Evolutionary conservation across 441 rosid genomes (phyloP).

Genomic region (Bruguiera hainesii): DNA sequence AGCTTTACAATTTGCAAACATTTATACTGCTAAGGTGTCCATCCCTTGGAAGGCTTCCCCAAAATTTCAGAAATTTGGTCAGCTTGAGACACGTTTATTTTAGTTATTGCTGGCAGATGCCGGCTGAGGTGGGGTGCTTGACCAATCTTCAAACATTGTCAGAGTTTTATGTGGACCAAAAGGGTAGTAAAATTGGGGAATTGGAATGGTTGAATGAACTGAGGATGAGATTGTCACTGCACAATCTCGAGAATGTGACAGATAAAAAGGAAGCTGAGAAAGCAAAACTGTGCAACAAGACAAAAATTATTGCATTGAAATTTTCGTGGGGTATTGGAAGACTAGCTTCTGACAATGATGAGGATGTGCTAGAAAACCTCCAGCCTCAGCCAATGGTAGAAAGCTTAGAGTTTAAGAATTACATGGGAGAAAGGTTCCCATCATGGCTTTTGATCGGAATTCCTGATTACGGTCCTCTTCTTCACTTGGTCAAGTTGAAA

Average conservation of each 20-base stretch:
- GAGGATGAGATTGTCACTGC: constrained; percentile 17
- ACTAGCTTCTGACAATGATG: constrained; percentile 8
- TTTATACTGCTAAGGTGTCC: constrained; percentile 17
- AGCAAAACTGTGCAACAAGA: constrained; percentile 20
- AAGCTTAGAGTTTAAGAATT: constrained; percentile 11
- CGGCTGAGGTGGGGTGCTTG: constrained; percentile 4
- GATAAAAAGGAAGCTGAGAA: constrained; percentile 16
- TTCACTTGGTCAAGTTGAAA: constrained; percentile 14
- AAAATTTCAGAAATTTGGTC: constrained; percentile 12
- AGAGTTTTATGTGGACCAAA: constrained; percentile 14
- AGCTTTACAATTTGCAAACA: constrained; percentile 26
- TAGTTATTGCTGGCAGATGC: constrained; percentile 4
- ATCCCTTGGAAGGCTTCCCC: constrained; percentile 19
- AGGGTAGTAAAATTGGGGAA: constrained; percentile 21
- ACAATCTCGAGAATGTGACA: constrained; percentile 14
- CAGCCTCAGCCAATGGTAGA: constrained; percentile 22
- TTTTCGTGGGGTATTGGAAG: neutral
- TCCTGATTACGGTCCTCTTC: neutral
- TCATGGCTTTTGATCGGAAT: constrained; percentile 22
- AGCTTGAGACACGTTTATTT: constrained; percentile 18
- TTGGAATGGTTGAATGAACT: constrained; percentile 17
- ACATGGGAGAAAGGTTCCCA: constrained; percentile 23
- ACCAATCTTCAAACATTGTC: constrained; percentile 6
- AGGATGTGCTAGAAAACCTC: constrained; percentile 25
- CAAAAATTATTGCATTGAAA: neutral